Base-by-base conservation (phyloP, 495 filamentous ascomycete species). In the Penicillium psychrofluorescens region DNA sequence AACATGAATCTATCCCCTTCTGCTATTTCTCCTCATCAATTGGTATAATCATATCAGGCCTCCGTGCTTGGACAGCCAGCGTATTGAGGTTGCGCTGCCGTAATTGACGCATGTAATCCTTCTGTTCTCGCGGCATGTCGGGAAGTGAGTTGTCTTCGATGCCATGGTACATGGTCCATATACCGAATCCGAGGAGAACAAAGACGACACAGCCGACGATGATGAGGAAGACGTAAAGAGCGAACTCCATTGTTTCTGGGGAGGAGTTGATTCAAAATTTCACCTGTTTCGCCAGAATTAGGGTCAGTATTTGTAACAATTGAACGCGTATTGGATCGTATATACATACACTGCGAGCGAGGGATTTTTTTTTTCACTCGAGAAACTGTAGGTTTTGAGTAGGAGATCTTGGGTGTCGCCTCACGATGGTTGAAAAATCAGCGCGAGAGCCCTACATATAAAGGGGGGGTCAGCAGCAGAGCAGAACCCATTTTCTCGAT, bases 201-300 rank as follows among this genome's bases (percentile, higher is more conserved):
- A 36, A 8, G 0, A 41, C 54, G n/a, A 62, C 34, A 16, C 54
- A 62, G 11, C 53, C 59, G 8, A 50, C 35, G 10, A 62, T 57
- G n/a, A 62, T 59, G 27, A 40, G 41, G 30, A 62, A 53, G 38
- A 62, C 48, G 22, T 60, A 62, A 35, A 60, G 49, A 14, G 59
- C 53, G 44, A 44, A 62, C 31, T 46, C 32, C 27, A 8, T 41
- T 11, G 39, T 14, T 28, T 34, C 58, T 60, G 15, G 48, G 2
- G 56, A 36, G 13, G 43, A 34, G 11, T 31, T 22, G 33, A 14
- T 22, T 16, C 29, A 41, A 35, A n/a, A n/a, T n/a, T 37, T 38
- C 13, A 11, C 49, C 45, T 34, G 45, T 43, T 36, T 33, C 43
- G 38, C 4, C 15, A 38, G 36, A 27, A 10, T 3, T 3, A 22